A percentile compares a stretch with the other conserved stretches of the same genome.
phyloP scores from a whole-genome alignment of 495 filamentous ascomycete genomes.

The Penicillium canariense region DNA sequence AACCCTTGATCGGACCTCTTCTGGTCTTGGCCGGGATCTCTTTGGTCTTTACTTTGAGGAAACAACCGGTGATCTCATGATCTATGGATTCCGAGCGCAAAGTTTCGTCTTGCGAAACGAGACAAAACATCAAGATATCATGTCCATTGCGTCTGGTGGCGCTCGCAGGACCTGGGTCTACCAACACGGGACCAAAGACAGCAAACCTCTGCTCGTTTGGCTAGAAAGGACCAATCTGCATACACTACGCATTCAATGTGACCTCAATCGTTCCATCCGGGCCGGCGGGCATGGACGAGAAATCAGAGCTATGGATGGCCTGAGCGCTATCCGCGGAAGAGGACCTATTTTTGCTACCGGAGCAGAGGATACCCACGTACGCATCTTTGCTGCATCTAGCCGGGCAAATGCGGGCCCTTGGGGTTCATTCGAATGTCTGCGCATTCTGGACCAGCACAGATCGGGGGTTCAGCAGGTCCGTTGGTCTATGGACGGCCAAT shows the following conservation, averaged over 20 bases:
- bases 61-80: constrained; percentile 49
- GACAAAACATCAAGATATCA: constrained; percentile 59
- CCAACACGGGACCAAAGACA: constrained; percentile 29
- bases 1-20: constrained; percentile 52
- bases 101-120: constrained; percentile 80
- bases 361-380: constrained; percentile 83
- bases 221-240: constrained; percentile 41
- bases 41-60: constrained; percentile 62
- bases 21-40: constrained; percentile 64
- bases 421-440: constrained; percentile 50
- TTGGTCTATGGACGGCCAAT: constrained; percentile 63
- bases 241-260: not conserved
- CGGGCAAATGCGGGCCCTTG: constrained; percentile 21
- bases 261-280: constrained; percentile 45
- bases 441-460: constrained; percentile 69
- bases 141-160: constrained; percentile 76
- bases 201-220: constrained; percentile 49
- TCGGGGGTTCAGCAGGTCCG: constrained; percentile 79
- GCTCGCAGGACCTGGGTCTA: constrained; percentile 70
- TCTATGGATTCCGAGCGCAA: constrained; percentile 79
- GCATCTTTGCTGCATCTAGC: constrained; percentile 45
- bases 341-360: constrained; percentile 66
- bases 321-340: constrained; percentile 11
- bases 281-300: constrained; percentile 82
- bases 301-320: constrained; percentile 72